Base-by-base conservation (phyloP, 352 stramenopile species). In the Globisporangium okanoganense region DNA sequence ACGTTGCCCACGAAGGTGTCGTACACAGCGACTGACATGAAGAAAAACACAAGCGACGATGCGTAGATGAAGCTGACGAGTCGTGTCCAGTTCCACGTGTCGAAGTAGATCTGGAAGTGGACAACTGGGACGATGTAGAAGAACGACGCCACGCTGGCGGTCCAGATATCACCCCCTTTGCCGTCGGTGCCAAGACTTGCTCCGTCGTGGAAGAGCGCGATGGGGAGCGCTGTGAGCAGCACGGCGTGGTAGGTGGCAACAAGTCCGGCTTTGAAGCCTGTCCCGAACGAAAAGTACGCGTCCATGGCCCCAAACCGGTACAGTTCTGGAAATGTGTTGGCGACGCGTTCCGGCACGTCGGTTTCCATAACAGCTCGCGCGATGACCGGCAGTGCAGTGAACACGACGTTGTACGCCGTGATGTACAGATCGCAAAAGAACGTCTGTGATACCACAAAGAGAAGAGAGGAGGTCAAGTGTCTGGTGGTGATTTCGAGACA, bases 331-430 rank as follows among this genome's bases (percentile, higher is more conserved):
- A 90, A 95, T 13, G 84, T 82, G 7, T 76, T 58, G 16, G 82
- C 74, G 13, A 94, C 73, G 5, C 62, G 67, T 33, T 92, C 80
- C 0, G 86, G 73, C 0, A 96, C 51, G 72, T 92, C 83, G 7
- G 73, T 84, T 58, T 96, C 87, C 79, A 94, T 79, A 4, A 92
- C 54, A 0, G 82, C 85, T 8, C 87, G 78, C 22, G 76, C 71
- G 29, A 91, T 71, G 41, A 99, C 97, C 7, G 96, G 95, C 25
- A 97, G 50, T 18, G 85, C 86, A 1, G 90, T 98, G 52, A 93
- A 97, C 20, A 96, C 61, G 62, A 99, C 88, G 66, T 98, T 99
- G 70, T 98, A 98, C n/a, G 95, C 71, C 1, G 84, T 92, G 63
- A 93, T 96, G 64, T 95, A 93, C 76, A 83, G 70, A 50, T 88